A percentile compares a stretch with the other conserved stretches of the same genome.
Conservation (phyloP, 768 basidiomycete genomes). For the Collybiopsis luxurians region DNA sequence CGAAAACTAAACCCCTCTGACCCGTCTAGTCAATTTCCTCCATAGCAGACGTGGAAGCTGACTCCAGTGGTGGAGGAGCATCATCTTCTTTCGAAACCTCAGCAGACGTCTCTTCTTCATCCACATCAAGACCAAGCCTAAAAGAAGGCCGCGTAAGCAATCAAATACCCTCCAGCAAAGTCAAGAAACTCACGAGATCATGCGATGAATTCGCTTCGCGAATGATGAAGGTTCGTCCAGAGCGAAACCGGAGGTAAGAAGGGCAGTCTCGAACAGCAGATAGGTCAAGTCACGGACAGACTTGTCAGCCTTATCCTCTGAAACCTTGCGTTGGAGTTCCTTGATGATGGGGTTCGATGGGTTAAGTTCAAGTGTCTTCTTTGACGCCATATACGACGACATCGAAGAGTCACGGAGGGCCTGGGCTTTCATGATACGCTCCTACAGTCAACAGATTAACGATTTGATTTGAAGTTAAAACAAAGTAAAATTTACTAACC, state of each 20-base stretch:
- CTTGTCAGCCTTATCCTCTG: slow-evolving; percentile 98
- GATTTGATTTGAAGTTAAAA: neutral
- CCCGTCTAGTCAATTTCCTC: slow-evolving; percentile 89
- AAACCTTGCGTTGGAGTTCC: slow-evolving; percentile 93
- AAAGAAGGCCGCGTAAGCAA: slow-evolving; percentile 10
- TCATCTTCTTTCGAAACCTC: slow-evolving; percentile 35
- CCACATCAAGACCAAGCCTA: slow-evolving; percentile 83
- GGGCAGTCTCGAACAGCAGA: slow-evolving; percentile 95
- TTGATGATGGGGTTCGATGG: slow-evolving; percentile 89
- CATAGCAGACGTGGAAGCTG: slow-evolving; percentile 79
- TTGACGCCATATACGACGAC: slow-evolving; percentile 99
- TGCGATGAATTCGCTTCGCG: slow-evolving; percentile 94
- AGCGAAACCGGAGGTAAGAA: slow-evolving; percentile 93
- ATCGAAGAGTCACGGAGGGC: slow-evolving; percentile 94
- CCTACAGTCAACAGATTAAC: slow-evolving; percentile 35
- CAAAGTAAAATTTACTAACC: slow-evolving; percentile 41
- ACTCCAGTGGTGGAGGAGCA: slow-evolving; percentile 51
- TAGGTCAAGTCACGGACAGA: slow-evolving; percentile 95
- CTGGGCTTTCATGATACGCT: slow-evolving; percentile 99
- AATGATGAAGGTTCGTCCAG: slow-evolving; percentile 95
- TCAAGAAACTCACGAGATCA: slow-evolving; percentile 84
- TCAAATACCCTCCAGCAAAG: neutral
- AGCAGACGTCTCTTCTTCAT: slow-evolving; percentile 63
- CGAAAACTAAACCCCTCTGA: slow-evolving; percentile 11
- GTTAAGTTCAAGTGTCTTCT: slow-evolving; percentile 98